Evolutionary conservation across 2,329 filamentous ascomycete genomes (phyloP).

Genomic region (Blastomyces gilchristii): DNA sequence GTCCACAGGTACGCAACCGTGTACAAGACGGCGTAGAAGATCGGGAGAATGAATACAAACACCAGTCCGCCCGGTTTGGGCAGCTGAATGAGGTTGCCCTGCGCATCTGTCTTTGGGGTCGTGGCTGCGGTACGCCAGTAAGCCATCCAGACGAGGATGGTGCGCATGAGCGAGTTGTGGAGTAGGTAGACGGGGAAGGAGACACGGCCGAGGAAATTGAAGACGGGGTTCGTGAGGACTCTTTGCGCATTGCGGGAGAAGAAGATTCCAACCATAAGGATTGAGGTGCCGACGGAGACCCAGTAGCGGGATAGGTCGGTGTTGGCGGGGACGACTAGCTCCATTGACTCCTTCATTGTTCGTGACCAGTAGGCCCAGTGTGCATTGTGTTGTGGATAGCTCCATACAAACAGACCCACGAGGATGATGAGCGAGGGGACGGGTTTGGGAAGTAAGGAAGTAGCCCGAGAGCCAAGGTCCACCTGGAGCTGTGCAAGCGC

Average conservation of each 20-base stretch:
- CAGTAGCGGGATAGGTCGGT: constrained; percentile 20
- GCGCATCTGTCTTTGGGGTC: constrained; percentile 9
- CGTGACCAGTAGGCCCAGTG: constrained; percentile 20
- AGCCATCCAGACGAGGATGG: constrained; percentile 19
- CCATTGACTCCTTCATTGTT: constrained; percentile 12
- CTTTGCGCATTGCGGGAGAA: constrained; percentile 18
- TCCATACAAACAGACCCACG: constrained; percentile 19
- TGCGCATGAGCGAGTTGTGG: constrained; percentile 22
- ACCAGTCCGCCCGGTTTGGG: constrained; percentile 6
- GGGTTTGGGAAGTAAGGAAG: constrained; percentile 15
- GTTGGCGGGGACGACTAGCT: constrained; percentile 14
- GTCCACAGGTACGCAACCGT: constrained; percentile 14
- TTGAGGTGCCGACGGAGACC: constrained; percentile 19
- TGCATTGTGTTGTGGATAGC: constrained; percentile 20
- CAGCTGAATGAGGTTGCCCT: constrained; percentile 11
- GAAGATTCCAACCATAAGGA: constrained; percentile 19
- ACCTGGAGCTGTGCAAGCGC: constrained; percentile 21
- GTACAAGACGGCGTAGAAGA: constrained; percentile 15
- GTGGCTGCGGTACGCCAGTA: constrained; percentile 14
- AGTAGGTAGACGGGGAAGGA: constrained; percentile 24
- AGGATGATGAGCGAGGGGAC: constrained; percentile 19
- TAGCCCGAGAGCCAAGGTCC: constrained; percentile 18
- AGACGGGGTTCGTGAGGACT: constrained; percentile 16
- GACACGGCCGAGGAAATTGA: constrained; percentile 22
- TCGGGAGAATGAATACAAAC: constrained; percentile 15